Conservation (phyloP, 352 stramenopile species). For the Pythium aristosporum region DNA sequence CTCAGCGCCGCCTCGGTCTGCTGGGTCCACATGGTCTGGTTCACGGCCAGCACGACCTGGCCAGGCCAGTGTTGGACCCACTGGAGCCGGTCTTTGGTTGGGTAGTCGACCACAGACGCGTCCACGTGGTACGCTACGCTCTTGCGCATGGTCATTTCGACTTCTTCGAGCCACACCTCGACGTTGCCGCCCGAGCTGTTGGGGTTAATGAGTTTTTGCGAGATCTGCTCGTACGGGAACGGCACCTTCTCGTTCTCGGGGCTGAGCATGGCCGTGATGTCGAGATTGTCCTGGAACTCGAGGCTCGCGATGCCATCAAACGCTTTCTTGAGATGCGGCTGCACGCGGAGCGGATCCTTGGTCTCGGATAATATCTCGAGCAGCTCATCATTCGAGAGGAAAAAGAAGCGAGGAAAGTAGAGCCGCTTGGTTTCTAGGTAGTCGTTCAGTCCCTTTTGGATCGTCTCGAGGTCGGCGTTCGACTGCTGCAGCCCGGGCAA, state of each 20-base stretch:
- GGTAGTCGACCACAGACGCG: conserved; percentile 82
- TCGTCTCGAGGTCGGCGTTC: conserved; percentile 92
- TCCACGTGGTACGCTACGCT: conserved; percentile 83
- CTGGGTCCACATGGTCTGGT: conserved; percentile 91
- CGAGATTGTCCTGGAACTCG: conserved; percentile 91
- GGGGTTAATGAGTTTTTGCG: conserved; percentile 91
- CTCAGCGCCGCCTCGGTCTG: conserved; percentile 75
- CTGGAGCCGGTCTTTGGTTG: conserved; percentile 81
- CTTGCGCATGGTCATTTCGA: conserved; percentile 87
- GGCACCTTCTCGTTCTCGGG: conserved; percentile 86
- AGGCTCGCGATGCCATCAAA: conserved; percentile 93
- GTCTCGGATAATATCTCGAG: conserved; percentile 93
- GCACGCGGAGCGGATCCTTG: conserved; percentile 93
- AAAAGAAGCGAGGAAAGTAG: conserved; percentile 94
- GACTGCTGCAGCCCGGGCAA: conserved; percentile 85
- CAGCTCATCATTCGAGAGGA: conserved; percentile 93
- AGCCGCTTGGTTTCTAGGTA: conserved; percentile 94
- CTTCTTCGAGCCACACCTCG: conserved; percentile 86
- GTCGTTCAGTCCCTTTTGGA: conserved; percentile 93
- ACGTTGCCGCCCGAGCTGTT: conserved; percentile 94
- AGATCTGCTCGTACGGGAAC: conserved; percentile 87
- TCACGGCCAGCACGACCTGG: conserved; percentile 91
- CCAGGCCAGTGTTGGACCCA: conserved; percentile 94
- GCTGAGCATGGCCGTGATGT: conserved; percentile 91
- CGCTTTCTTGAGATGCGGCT: conserved; percentile 93